Evolutionary conservation across 805 yeast genomes (phyloP), one percentile per base, ranked within the genome.

Genomic region (Wilhelminamyces savonicus): DNA sequence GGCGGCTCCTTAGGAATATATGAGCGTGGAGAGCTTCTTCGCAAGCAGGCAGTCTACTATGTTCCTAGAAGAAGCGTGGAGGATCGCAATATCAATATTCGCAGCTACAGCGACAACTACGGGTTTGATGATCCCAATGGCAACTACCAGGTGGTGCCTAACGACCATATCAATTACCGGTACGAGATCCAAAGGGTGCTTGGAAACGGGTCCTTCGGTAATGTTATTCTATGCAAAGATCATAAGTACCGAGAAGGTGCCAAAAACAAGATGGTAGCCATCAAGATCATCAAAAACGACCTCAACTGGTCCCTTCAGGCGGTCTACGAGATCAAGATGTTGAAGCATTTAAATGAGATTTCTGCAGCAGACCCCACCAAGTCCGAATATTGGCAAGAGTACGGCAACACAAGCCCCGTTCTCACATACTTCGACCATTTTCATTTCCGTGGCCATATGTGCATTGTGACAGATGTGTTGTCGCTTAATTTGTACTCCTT

Each of bases 201-300:
- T 8, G 95, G 95, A 0, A 73, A 70, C 28, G 95, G 95, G 6
- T 76, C 88, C 24, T 85, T 85, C 60, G 95, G 95, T 0, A 76
- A 74, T 30, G 95, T 86, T 2, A 59, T 82, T 5, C 64, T 71
- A 33, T 80, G 87, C 36, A 50, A 56, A 14, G 95, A 86, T 55
- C 82, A 80, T 46, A 78, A 78, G 45, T 56, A 56, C 4, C 8
- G 8, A 6, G 8, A 6, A 8, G 19, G 8, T 6, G 12, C 30
- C 6, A 30, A 31, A 13, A 67, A 74, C 5, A 57, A 57, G 16
- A 31, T 63, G 8, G 81, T 78, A n/a, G 94, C 95, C 0, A 62
- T 86, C 13, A 85, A 85, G 46, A 72, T 85, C 21, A 78, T 86
- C 39, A 77, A 82, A 35, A 82, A 81, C 50, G 78, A 82, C 30